Evolutionary conservation across 1,139 yeast genomes (phyloP).

Genomic region (Debaryomyces fabryi): DNA sequence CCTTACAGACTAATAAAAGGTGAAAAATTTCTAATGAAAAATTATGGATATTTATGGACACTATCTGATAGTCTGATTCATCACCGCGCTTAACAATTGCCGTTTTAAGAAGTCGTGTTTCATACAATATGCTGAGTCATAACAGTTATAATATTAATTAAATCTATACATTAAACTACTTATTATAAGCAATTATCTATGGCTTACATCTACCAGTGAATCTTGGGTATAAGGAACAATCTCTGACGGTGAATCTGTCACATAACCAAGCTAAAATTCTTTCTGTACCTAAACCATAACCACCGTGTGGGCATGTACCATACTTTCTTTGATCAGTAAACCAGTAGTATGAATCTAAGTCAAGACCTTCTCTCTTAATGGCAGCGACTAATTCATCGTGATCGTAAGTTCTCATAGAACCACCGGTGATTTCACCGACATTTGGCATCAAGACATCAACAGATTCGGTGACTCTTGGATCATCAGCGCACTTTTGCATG

Average conservation of each 20-base stretch:
- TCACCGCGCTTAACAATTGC: conserved; percentile 40
- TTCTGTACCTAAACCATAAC: conserved; percentile 98
- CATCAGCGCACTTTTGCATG: conserved; percentile 92
- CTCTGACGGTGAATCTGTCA: conserved; percentile 96
- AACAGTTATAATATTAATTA: neutral
- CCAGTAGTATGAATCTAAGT: conserved; percentile 86
- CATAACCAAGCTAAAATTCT: conserved; percentile 98
- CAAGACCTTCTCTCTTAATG: conserved; percentile 88
- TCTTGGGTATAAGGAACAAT: conserved; percentile 96
- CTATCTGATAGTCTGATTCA: conserved; percentile 21
- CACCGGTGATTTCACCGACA: conserved; percentile 98
- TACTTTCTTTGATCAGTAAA: conserved; percentile 93
- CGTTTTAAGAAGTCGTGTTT: conserved; percentile 21
- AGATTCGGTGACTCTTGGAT: conserved; percentile 93
- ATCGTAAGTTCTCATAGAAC: conserved; percentile 94
- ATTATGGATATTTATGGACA: neutral
- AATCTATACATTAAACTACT: conserved; percentile 2
- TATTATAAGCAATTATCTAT: conserved; percentile 30
- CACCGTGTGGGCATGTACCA: conserved; percentile 99
- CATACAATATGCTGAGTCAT: neutral
- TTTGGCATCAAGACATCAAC: conserved; percentile 98
- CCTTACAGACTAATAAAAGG: neutral
- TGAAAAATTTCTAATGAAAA: conserved; percentile 1
- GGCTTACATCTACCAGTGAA: conserved; percentile 98
- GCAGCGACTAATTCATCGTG: conserved; percentile 85